Evolutionary conservation across 176 grass and related monocot species (phyloP), one percentile per base, ranked within the genome.

Genomic region (Lolium multiflorum): DNA sequence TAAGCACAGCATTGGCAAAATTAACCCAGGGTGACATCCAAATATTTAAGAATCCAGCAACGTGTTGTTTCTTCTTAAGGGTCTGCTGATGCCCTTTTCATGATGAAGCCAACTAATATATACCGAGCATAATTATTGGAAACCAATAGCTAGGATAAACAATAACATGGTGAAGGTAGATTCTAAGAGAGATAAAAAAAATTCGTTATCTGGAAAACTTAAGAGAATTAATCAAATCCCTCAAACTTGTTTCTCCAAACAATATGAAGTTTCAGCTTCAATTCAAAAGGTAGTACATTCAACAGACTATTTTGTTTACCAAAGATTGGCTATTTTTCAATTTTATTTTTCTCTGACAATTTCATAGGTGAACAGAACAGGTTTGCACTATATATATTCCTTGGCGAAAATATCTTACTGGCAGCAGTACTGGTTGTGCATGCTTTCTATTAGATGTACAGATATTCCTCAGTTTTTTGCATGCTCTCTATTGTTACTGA

Each of bases 21-120:
- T 74, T 18, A 66, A 50, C 60, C 6, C 60, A 81, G 69, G 28
- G 79, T 50, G 77, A 24, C 12, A 80, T 67, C 4, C 48, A 89
- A 69, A 77, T 82, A 59, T 57, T 66, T 68, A 76, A 41, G 31
- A 85, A 68, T 21, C 44, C 7, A 43, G 59, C 15, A 75, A 46
- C 22, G 18, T 4, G 18, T 13, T 22, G 52, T 75, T 35, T 80
- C n/a, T 56, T 49, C 13, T 69, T 13, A 85, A 87, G 50, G 44
- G 26, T 84, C 48, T 60, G 9, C 18, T 65, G 50, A 56, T 64
- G 44, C 72, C 46, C 59, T 71, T 84, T 11, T 49, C 52, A 77
- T 61, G 44, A 84, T 55, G 28, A 83, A 60, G 39, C 18, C 25
- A 48, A 70, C 15, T 48, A 82, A 67, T 79, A 39, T 5, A 70